Base-by-base conservation (phyloP, 768 basidiomycete species). In the Mycena latifolia region DNA sequence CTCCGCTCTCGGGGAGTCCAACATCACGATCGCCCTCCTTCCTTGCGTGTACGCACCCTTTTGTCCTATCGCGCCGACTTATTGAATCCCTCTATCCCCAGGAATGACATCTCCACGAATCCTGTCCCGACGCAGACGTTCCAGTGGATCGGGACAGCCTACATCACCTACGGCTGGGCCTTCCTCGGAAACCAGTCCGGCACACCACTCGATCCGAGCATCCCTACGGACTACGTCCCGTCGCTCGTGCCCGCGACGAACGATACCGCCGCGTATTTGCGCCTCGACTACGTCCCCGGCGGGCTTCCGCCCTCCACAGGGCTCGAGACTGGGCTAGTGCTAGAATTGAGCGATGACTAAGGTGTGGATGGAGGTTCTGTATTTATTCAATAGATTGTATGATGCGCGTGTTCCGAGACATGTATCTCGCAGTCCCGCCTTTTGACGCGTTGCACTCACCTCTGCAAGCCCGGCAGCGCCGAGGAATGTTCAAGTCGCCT, bases 281-380 rank as follows among this genome's bases (percentile, higher is more conserved):
- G 63, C n/a, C 43, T 65, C 8, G 57, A 58, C 17, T 65, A 47
- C 52, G 17, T 20, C 17, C 51, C 45, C 0, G 33, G 63, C 3
- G 45, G 63, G 2, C 52, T 59, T 20, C 56, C 57, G 43, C 41
- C 63, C 43, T 65, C 63, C 25, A 65, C 57, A 8, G 63, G 63
- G 0, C 6, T 14, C 0, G 63, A 59, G 41, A 46, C 48, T 0
- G 63, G 56, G 27, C 1, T 65, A 33, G 24, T 59, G 35, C 28
- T 65, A 1, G 33, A 7, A 17, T 37, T 37, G 15, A 11, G 10
- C 37, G 37, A 37, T 14, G 37, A 37, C 10, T 37, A 14, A 37
- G 37, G n/a, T n/a, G n/a, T n/a, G n/a, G n/a, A n/a, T n/a, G n/a
- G n/a, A n/a, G n/a, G n/a, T n/a, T n/a, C n/a, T n/a, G n/a, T n/a